A percentile compares a stretch with the other conserved stretches of the same genome.
These are phyloP conservation scores for Wickerhamomyces bovis DNA, from an alignment of 805 yeast genomes.

Conservation along the genomic window DNA sequence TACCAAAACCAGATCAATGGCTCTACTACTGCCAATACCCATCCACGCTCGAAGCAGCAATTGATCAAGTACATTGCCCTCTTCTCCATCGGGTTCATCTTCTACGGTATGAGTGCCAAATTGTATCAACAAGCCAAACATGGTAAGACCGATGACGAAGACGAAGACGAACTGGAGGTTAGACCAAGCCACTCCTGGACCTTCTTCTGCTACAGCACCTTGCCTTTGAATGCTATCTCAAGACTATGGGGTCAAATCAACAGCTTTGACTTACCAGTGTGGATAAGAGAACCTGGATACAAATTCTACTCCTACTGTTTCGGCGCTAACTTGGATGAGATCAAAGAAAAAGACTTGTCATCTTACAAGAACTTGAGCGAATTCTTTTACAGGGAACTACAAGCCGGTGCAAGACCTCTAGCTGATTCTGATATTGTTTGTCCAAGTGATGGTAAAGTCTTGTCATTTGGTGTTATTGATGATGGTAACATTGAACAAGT, in stretches of 20 bases:
- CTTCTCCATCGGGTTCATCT: constrained; percentile 23
- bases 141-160: constrained; percentile 17
- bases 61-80: constrained; percentile 24
- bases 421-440: constrained; percentile 64
- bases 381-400: constrained; percentile 80
- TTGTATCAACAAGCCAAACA: constrained; percentile 20
- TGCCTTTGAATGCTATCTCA: constrained; percentile 87
- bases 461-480: constrained; percentile 75
- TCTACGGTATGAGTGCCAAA: constrained; percentile 25
- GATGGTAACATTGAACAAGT: constrained; percentile 93
- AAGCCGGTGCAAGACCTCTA: constrained; percentile 75
- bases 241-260: constrained; percentile 94
- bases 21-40: constrained; percentile 10
- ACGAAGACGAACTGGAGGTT: constrained; percentile 25
- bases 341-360: constrained; percentile 73
- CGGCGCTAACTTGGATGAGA: constrained; percentile 86
- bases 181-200: constrained; percentile 81
- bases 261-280: constrained; percentile 73
- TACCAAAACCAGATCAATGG: constrained; percentile 19
- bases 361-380: constrained; percentile 79
- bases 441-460: constrained; percentile 90
- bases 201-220: constrained; percentile 78
- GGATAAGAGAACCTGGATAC: constrained; percentile 82
- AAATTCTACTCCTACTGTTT: constrained; percentile 70
- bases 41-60: constrained; percentile 16